Percentiles rank a stretch among this genome's conserved stretches.
These are phyloP conservation scores for Pythium rhizo-oryzae DNA, from an alignment of 352 stramenopile genomes.

Conservation along the genomic window DNA sequence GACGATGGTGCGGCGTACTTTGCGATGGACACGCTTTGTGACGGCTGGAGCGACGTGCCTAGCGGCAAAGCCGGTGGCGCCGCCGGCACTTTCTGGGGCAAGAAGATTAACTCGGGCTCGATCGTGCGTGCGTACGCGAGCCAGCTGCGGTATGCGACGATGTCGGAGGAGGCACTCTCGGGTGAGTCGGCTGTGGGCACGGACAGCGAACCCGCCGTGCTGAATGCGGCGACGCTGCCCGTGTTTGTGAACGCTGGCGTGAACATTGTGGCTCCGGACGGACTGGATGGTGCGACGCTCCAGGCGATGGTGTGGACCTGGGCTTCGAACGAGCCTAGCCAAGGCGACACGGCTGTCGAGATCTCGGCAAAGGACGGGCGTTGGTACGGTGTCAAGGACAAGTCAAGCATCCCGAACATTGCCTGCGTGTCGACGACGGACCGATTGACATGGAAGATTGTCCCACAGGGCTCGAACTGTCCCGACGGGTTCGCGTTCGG, in stretches of 20 bases:
- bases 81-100: slow-evolving; percentile 42
- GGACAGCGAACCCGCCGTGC: slow-evolving; percentile 25
- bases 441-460: slow-evolving; percentile 49
- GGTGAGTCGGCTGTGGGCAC: slow-evolving; percentile 10
- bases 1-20: slow-evolving; percentile 59
- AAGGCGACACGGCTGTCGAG: slow-evolving; percentile 40
- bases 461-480: slow-evolving; percentile 49
- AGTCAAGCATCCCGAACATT: slow-evolving; percentile 45
- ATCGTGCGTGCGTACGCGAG: slow-evolving; percentile 56
- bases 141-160: slow-evolving; percentile 51
- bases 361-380: slow-evolving; percentile 52
- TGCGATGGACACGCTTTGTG: slow-evolving; percentile 49
- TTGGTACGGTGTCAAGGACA: slow-evolving; percentile 52
- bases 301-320: slow-evolving; percentile 67
- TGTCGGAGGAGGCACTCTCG: slow-evolving; percentile 40
- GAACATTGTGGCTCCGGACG: slow-evolving; percentile 62
- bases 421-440: slow-evolving; percentile 60
- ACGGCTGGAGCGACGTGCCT: slow-evolving; percentile 45
- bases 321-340: slow-evolving; percentile 50
- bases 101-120: slow-evolving; percentile 44
- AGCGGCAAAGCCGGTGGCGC: slow-evolving; percentile 21
- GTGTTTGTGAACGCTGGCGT: slow-evolving; percentile 54
- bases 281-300: slow-evolving; percentile 51
- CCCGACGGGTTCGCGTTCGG: slow-evolving; percentile 38
- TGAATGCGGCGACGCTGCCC: slow-evolving; percentile 45